Evolutionary conservation across 140 eudicot genomes (phyloP), one percentile per base, ranked within the genome.

Genomic region (Senecio squalidus): DNA sequence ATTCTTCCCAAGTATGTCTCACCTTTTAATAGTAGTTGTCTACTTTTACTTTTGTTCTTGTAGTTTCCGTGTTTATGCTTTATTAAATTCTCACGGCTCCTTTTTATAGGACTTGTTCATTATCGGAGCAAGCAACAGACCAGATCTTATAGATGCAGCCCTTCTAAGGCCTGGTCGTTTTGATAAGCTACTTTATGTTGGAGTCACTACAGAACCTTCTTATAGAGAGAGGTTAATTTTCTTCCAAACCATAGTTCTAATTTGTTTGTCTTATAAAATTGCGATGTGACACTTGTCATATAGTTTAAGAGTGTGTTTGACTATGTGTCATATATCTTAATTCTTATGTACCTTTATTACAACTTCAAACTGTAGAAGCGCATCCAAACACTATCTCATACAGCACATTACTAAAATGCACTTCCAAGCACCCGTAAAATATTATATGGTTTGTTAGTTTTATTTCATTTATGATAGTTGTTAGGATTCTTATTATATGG

Each of bases 101-200:
- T 63, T 11, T 54, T 60, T 28, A 3, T 57, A 91, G 95, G 98
- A 91, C 67, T 77, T 91, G 73, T 91, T 91, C 53, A 88, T 91
- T 17, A 91, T 86, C 36, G 98, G 98, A 65, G 98, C 96, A 45
- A 91, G 95, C 70, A 91, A 91, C 60, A 80, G 96, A 71, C 98
- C 96, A 2, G 98, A 91, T 84, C 95, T 91, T 25, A 91, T 91
- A 67, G 98, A 91, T 21, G 75, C 94, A 63, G 98, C 98, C 21
- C 96, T 91, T 67, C 68, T 91, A 68, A 85, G 98, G 82, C 98
- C 98, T 57, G 98, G 98, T 36, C 86, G 98, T 74, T 91, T 91
- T 40, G 98, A 91, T 79, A 91, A 91, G 85, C 96, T 91, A 58
- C 96, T 91, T 27, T 91, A 91, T 54, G 94, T 91, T 78, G 98